Evolutionary conservation across 805 yeast genomes (phyloP).

Genomic region (Candida pseudofarinosa): DNA sequence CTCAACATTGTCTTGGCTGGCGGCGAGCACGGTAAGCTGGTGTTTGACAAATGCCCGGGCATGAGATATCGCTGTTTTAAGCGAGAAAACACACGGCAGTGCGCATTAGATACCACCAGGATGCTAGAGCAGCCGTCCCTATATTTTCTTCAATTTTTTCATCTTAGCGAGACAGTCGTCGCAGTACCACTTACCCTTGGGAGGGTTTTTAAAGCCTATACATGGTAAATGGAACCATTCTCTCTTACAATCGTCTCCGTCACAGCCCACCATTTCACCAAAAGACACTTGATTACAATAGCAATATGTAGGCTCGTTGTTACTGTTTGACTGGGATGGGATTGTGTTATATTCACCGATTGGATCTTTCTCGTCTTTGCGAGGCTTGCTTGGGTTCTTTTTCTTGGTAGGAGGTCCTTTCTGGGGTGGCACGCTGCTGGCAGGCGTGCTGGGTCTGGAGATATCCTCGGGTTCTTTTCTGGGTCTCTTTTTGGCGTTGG

Average conservation of each 20-base stretch:
- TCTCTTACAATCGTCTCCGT: conserved; percentile 83
- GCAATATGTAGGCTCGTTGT: conserved; percentile 79
- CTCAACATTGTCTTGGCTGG: no score
- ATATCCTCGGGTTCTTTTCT: conserved; percentile 15
- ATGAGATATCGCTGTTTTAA: no score
- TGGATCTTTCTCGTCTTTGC: conserved; percentile 14
- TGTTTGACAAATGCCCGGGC: no score
- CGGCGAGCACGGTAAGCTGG: no score
- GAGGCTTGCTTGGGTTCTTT: conserved; percentile 16
- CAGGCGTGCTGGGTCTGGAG: conserved; percentile 14
- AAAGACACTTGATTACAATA: conserved; percentile 95
- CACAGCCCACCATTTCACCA: conserved; percentile 99
- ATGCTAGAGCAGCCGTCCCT: neutral
- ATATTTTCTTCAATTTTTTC: conserved; percentile 19
- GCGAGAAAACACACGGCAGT: no score
- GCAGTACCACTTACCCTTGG: conserved; percentile 55
- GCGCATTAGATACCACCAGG: no score
- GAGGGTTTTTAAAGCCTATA: conserved; percentile 79
- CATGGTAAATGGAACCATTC: conserved; percentile 98
- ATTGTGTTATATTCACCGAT: conserved; percentile 6
- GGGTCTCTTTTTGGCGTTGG: conserved; percentile 16
- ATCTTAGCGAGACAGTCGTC: conserved; percentile 37
- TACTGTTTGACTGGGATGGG: conserved; percentile 3
- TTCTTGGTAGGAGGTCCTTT: conserved; percentile 14
- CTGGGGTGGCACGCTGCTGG: neutral